Evolutionary conservation across 176 grass and related monocot species (phyloP), one percentile per base, ranked within the genome.

Genomic region (Thalia dealbata): DNA sequence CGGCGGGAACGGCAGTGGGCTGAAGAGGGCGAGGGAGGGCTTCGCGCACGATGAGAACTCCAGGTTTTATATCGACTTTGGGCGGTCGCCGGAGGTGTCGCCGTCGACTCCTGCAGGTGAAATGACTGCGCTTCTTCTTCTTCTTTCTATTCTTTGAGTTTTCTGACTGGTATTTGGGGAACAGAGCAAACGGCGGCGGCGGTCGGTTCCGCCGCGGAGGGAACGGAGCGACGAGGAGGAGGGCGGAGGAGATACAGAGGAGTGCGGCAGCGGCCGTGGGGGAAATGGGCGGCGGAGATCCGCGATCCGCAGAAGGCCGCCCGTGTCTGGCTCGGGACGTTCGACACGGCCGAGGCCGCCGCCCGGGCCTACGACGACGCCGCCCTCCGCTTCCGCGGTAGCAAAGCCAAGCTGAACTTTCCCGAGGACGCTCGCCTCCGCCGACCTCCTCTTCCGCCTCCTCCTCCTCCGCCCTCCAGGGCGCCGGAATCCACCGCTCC

Each of bases 281-380:
- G 89, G 2, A 92, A 92, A 74, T 96, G 93, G 88, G 88, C 91
- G 21, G 91, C 91, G 67, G 91, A 96, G 84, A 96, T 96, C 50
- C 73, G 91, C 0, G 88, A 96, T 64, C 91, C 91, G 11, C 83
- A 84, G 72, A 86, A 86, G 74, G 92, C 92, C 24, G 83, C 88
- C 21, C 92, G 92, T 27, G 88, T 96, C 26, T 96, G 92, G 92
- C 92, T 96, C 14, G 92, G 92, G 12, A 96, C 92, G 43, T 96
- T 96, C 74, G 82, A 81, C 71, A 86, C 82, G 38, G 92, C 92
- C 54, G 88, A 96, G 74, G 88, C 71, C 56, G 92, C 92, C 70
- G 92, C 88, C 28, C 80, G 84, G 0, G 88, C 92, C 70, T 96
- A 96, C 80, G 92, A 96, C 67, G 72, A n/a, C 14, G 92, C 92